Percentiles rank a stretch among this genome's conserved stretches.
Evolutionary conservation across 129 eudicot genomes (phyloP).

Genomic region (Ambrosia artemisiifolia): DNA sequence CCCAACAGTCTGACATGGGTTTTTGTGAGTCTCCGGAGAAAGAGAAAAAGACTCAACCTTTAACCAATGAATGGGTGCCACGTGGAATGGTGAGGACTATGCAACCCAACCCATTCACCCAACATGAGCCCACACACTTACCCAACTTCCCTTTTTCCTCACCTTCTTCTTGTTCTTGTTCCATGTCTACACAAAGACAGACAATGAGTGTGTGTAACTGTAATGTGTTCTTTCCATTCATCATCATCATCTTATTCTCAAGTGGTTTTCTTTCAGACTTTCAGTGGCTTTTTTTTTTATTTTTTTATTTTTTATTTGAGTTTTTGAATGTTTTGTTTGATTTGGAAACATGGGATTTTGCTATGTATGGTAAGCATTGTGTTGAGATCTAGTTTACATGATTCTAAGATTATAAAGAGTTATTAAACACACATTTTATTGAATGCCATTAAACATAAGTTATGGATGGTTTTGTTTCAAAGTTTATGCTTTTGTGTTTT

Average conservation of each 20-base stretch:
- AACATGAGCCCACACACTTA: constrained; percentile 20
- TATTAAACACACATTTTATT: no score
- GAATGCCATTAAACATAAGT: no score
- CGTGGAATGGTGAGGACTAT: constrained; percentile 31
- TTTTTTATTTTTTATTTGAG: no score
- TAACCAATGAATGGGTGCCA: constrained; percentile 25
- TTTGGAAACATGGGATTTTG: no score
- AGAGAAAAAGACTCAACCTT: constrained; percentile 29
- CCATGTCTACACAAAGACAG: constrained; percentile 9
- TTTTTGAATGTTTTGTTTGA: no score
- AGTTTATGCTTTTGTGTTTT: no score
- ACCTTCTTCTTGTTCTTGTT: constrained; percentile 10
- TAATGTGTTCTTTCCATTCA: not conserved
- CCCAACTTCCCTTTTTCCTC: constrained; percentile 17
- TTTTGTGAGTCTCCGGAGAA: constrained; percentile 25
- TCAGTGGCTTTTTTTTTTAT: no score
- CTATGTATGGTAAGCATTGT: no score
- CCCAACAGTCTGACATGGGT: constrained; percentile 43
- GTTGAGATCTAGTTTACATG: no score
- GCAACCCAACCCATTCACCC: constrained; percentile 16
- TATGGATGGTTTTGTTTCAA: no score
- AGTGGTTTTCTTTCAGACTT: not conserved
- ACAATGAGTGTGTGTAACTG: not conserved
- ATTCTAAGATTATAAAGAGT: no score
- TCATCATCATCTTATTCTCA: not conserved